Percentiles rank a stretch among this genome's conserved stretches.
These are phyloP conservation scores for Leccinum boreale DNA, from an alignment of 768 basidiomycete genomes.

Conservation along the genomic window DNA sequence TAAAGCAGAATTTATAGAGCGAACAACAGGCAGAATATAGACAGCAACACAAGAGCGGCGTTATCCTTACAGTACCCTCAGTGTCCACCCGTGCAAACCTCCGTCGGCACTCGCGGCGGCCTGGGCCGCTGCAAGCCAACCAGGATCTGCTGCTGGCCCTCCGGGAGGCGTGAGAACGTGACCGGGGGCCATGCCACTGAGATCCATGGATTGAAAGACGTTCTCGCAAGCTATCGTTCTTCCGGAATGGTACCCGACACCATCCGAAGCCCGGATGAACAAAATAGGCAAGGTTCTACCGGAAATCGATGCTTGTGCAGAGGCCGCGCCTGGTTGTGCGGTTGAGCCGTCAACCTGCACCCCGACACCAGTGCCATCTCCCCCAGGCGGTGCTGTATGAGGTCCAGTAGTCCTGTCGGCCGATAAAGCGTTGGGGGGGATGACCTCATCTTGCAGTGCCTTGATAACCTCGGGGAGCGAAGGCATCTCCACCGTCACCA, in stretches of 20 bases:
- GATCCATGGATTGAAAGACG: conserved; percentile 67
- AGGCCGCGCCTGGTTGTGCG: conserved; percentile 21
- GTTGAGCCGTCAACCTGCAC: conserved; percentile 27
- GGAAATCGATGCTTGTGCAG: conserved; percentile 49
- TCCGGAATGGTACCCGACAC: conserved; percentile 88
- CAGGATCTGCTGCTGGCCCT: conserved; percentile 49
- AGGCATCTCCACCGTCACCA: conserved; percentile 86
- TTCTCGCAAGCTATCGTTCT: conserved; percentile 82
- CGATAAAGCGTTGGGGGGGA: conserved; percentile 37
- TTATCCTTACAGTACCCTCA: conserved; percentile 64
- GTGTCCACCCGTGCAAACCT: conserved; percentile 72
- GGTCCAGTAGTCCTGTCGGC: conserved; percentile 38
- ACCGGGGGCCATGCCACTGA: conserved; percentile 45
- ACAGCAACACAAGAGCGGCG: conserved; percentile 24
- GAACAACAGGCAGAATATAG: conserved; percentile 21
- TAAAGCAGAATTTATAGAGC: conserved; percentile 26
- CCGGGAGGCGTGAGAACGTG: conserved; percentile 45
- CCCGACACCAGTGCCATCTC: conserved; percentile 24
- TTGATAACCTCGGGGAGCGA: conserved; percentile 70
- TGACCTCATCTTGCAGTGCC: conserved; percentile 69
- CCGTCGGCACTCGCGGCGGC: conserved; percentile 64
- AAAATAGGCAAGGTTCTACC: conserved; percentile 73
- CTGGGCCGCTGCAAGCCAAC: conserved; percentile 75
- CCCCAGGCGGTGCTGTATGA: conserved; percentile 29
- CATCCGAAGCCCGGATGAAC: conserved; percentile 78